These are phyloP conservation scores for Exophiala calicioides DNA, from an alignment of 2,329 filamentous ascomycete species.

Conservation along the genomic window DNA sequence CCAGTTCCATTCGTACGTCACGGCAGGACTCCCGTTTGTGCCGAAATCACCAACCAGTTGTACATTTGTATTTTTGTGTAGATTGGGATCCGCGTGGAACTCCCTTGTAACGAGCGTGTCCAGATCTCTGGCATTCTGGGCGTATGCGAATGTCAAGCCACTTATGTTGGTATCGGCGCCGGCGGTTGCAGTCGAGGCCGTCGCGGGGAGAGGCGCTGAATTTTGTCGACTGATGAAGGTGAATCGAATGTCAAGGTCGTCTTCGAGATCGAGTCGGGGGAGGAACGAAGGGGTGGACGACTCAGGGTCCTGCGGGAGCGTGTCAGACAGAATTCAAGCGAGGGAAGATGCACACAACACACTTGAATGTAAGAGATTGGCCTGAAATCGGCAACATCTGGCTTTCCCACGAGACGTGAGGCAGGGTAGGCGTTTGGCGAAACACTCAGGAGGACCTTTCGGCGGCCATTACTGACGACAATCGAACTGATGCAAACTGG, in stretches of 20 bases:
- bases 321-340: constrained; percentile 20
- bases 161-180: constrained; percentile 74
- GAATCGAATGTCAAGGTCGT: constrained; percentile 91
- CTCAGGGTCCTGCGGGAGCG: constrained; percentile 70
- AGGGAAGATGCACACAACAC: constrained; percentile 24
- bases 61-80: constrained; percentile 96
- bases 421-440: constrained; percentile 86
- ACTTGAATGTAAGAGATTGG: constrained; percentile 93
- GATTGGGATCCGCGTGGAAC: constrained; percentile 93
- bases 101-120: constrained; percentile 93
- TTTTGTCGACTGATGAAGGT: constrained; percentile 74
- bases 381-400: constrained; percentile 70
- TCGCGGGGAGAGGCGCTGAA: constrained; percentile 49
- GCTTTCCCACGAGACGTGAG: constrained; percentile 70
- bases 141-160: constrained; percentile 89
- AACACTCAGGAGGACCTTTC: constrained; percentile 74
- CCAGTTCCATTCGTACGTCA: constrained; percentile 94
- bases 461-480: constrained; percentile 75
- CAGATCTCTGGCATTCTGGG: constrained; percentile 79
- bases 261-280: constrained; percentile 82
- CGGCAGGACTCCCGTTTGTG: constrained; percentile 78
- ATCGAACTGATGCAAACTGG: constrained; percentile 85
- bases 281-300: constrained; percentile 61
- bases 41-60: constrained; percentile 89
- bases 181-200: constrained; percentile 50